Evolutionary conservation across 2,329 filamentous ascomycete species (phyloP).

Genomic region (Colletotrichum sp.): DNA sequence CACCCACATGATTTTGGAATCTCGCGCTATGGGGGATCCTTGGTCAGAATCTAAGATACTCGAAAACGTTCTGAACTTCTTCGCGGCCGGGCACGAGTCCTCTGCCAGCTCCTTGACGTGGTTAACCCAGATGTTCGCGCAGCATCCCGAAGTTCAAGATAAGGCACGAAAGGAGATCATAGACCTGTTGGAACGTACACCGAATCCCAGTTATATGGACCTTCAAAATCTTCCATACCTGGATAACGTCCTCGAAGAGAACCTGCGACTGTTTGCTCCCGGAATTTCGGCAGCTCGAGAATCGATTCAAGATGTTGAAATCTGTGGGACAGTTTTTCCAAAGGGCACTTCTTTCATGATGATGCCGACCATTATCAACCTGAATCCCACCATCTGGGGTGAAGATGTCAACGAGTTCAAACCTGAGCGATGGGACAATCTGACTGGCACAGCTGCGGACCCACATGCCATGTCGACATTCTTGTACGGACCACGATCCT

Average conservation of each 20-base stretch:
- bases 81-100: constrained; percentile 50
- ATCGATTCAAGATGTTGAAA: constrained; percentile 31
- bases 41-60: constrained; percentile 34
- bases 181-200: constrained; percentile 41
- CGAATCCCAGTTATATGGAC: constrained; percentile 37
- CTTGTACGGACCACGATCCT: constrained; percentile 39
- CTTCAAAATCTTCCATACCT: constrained; percentile 44
- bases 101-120: constrained; percentile 46
- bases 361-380: constrained; percentile 38
- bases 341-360: constrained; percentile 39
- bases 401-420: constrained; percentile 37
- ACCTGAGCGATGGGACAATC: constrained; percentile 40
- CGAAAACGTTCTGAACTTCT: constrained; percentile 47
- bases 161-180: constrained; percentile 43
- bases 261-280: constrained; percentile 44
- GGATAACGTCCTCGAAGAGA: constrained; percentile 48
- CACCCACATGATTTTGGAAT: constrained; percentile 37
- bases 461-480: constrained; percentile 40
- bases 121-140: constrained; percentile 42
- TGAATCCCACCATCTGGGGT: constrained; percentile 42
- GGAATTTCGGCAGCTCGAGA: constrained; percentile 36
- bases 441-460: constrained; percentile 25
- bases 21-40: constrained; percentile 22
- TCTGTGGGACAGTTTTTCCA: constrained; percentile 38
- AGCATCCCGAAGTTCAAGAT: constrained; percentile 38